Percentiles rank a stretch among this genome's conserved stretches.
Conservation (phyloP, 495 filamentous ascomycete genomes). For the Xylaria cubensis region DNA sequence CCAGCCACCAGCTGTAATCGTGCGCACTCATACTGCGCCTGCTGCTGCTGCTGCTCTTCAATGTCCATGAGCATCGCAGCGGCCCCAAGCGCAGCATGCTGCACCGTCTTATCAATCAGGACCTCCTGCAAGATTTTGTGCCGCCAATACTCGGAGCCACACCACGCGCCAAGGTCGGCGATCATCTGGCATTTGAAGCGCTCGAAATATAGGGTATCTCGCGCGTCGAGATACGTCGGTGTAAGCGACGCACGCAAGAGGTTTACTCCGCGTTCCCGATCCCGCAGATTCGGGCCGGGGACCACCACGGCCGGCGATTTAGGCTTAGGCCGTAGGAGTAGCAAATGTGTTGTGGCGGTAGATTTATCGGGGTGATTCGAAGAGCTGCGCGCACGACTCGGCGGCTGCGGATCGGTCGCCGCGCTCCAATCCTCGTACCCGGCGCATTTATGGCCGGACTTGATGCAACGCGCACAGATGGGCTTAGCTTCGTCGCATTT, state of each 20-base stretch:
- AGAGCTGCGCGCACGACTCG: conserved; percentile 1
- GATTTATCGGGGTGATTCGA: neutral
- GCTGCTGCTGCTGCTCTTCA: conserved; percentile 24
- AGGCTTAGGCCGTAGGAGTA: neutral
- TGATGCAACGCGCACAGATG: conserved; percentile 60
- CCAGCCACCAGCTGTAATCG: neutral
- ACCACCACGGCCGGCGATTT: neutral
- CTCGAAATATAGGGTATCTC: conserved; percentile 38
- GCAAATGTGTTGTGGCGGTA: neutral
- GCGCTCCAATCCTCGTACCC: conserved; percentile 50
- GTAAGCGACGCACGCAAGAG: conserved; percentile 28
- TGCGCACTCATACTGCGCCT: neutral
- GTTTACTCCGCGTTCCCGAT: neutral
- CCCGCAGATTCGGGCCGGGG: neutral
- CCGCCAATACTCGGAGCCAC: conserved; percentile 31
- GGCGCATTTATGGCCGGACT: conserved; percentile 60
- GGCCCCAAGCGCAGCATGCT: conserved; percentile 29
- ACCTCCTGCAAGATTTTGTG: conserved; percentile 29
- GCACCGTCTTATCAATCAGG: conserved; percentile 29
- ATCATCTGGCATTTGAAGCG: conserved; percentile 30
- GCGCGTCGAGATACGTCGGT: conserved; percentile 30
- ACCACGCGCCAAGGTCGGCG: conserved; percentile 30
- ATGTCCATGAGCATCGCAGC: conserved; percentile 31
- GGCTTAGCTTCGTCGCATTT: conserved; percentile 68
- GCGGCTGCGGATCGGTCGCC: conserved; percentile 9